A percentile compares a stretch with the other conserved stretches of the same genome.
These are phyloP conservation scores for Daedalea quercina DNA, from an alignment of 768 basidiomycete species.

Conservation along the genomic window DNA sequence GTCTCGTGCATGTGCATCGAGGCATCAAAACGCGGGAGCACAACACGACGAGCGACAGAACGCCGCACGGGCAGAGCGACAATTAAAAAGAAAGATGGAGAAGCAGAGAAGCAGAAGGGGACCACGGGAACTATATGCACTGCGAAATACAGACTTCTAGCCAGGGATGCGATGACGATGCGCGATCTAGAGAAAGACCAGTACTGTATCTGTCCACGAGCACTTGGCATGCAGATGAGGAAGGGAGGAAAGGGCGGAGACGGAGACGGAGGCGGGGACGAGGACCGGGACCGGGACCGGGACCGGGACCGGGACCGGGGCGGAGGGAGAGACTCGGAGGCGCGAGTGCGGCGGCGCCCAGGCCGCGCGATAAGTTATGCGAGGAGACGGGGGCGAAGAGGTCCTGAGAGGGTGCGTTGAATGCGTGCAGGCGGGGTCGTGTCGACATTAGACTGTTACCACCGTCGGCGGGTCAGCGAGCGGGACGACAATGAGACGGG, in stretches of 20 bases:
- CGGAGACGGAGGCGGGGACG: no score
- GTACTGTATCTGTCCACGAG: background rate
- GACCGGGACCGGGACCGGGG: no score
- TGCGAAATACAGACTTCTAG: background rate
- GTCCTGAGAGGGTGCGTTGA: background rate
- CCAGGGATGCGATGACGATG: background rate
- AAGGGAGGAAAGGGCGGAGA: background rate
- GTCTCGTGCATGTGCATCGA: no score
- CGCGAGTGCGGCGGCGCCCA: background rate
- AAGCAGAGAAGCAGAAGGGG: background rate
- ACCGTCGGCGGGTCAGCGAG: background rate
- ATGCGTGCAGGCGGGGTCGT: background rate
- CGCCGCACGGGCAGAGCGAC: no score
- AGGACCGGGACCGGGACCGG: no score
- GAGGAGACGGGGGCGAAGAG: background rate
- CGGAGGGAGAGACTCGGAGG: background rate
- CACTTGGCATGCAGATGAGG: background rate
- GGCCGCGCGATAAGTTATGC: constrained; percentile 1
- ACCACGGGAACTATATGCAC: background rate
- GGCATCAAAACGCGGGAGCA: no score
- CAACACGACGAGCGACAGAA: no score
- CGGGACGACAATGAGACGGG: background rate
- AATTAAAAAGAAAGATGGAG: no score
- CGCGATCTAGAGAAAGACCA: background rate
- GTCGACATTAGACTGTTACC: background rate